Percentiles rank a stretch among this genome's conserved stretches.
Conservation (phyloP, 169 alveolate genomes). For the Amoebophrya sp. region DNA sequence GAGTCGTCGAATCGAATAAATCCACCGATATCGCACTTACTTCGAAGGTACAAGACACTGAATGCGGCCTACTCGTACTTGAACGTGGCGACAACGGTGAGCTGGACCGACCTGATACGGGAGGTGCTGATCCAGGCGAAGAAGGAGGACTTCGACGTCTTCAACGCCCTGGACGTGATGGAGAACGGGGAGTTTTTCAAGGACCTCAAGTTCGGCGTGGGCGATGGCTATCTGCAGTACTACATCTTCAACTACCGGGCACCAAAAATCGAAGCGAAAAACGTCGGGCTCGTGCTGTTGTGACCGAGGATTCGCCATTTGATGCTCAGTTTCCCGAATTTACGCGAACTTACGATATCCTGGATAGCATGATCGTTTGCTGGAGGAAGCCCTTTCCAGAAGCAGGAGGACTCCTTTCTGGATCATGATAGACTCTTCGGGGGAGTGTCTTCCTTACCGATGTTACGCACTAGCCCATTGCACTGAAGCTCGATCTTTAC, state of each 20-base stretch:
- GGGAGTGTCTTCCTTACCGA: too few species aligned
- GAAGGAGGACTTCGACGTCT: constrained; percentile 76
- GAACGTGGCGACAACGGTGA: constrained; percentile 63
- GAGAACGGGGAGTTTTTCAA: constrained; percentile 72
- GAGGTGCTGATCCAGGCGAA: constrained; percentile 83
- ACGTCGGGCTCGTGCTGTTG: not conserved
- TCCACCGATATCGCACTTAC: too few species aligned
- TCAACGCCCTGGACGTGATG: constrained; percentile 90
- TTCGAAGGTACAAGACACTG: constrained; percentile 21
- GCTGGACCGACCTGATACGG: constrained; percentile 57
- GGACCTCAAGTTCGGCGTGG: constrained; percentile 81
- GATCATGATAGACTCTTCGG: too few species aligned
- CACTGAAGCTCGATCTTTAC: too few species aligned
- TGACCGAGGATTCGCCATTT: too few species aligned
- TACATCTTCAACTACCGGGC: constrained; percentile 77
- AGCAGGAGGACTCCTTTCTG: too few species aligned
- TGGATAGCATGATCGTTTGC: too few species aligned
- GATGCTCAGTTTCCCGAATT: too few species aligned
- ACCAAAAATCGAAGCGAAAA: not conserved
- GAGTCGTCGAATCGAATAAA: too few species aligned
- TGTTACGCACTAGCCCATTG: too few species aligned
- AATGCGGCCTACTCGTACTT: constrained; percentile 76
- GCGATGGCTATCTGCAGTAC: constrained; percentile 92
- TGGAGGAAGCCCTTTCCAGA: too few species aligned
- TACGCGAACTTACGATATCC: too few species aligned